These are phyloP conservation scores for Pisolithus sp. DNA, from an alignment of 768 basidiomycete genomes.

Conservation along the genomic window DNA sequence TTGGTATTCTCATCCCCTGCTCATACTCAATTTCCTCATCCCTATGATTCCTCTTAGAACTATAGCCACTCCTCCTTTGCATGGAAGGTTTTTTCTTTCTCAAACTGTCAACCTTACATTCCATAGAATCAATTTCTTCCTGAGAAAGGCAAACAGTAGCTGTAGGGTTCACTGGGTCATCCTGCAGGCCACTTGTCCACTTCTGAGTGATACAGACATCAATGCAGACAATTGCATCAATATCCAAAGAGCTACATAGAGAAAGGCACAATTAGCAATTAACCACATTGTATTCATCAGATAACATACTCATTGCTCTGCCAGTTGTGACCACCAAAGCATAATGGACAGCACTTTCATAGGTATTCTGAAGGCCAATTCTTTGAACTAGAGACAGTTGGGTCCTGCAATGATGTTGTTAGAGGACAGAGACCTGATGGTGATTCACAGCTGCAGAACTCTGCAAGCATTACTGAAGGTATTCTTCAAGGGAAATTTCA, in stretches of 20 bases:
- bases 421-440: not conserved
- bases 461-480: conserved; percentile 1
- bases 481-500: conserved; percentile 4
- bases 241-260: conserved; percentile 7
- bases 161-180: conserved; percentile 12
- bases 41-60: not conserved
- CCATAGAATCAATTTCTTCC: not conserved
- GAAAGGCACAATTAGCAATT: not conserved
- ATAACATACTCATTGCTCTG: conserved; percentile 2
- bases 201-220: conserved; percentile 34
- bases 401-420: not conserved
- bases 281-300: not conserved
- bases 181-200: conserved; percentile 6
- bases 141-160: conserved; percentile 14
- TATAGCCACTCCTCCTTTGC: not conserved
- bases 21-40: conserved; percentile 11
- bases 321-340: conserved; percentile 15
- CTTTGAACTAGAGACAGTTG: not conserved
- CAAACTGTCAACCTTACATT: not conserved
- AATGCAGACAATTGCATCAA: conserved; percentile 25
- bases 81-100: not conserved
- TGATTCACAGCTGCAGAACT: not conserved
- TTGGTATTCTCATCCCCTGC: conserved; percentile 20
- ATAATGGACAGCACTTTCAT: conserved; percentile 19
- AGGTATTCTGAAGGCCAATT: conserved; percentile 14